Evolutionary conservation across 1,284 basidiomycete species (phyloP).

Genomic region (Pyrrhoderma lamaoense): DNA sequence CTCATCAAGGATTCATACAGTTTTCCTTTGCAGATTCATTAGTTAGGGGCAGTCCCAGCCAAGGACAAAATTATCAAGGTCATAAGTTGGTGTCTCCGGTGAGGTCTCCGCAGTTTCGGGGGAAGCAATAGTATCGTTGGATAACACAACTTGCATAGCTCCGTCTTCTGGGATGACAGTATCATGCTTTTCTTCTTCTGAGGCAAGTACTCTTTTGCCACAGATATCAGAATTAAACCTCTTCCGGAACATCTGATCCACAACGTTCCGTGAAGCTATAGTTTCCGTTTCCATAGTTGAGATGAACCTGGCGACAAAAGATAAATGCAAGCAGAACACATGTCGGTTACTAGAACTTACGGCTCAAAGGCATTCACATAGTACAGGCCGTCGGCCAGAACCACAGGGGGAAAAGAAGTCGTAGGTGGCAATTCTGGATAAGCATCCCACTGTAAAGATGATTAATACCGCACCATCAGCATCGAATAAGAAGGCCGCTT

Average conservation of each 20-base stretch:
- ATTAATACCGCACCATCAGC: neutral
- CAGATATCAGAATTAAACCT: conserved; percentile 61
- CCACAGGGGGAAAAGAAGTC: conserved; percentile 63
- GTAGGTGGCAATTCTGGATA: conserved; percentile 70
- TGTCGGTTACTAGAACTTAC: conserved; percentile 34
- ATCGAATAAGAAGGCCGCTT: conserved; percentile 20
- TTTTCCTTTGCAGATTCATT: neutral
- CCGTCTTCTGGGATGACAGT: conserved; percentile 7
- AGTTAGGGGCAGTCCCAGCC: conserved; percentile 57
- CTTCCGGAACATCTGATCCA: conserved; percentile 67
- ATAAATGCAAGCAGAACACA: conserved; percentile 8
- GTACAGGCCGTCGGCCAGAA: conserved; percentile 71
- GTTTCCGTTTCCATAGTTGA: conserved; percentile 93
- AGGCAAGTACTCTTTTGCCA: conserved; percentile 22
- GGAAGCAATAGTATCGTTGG: conserved; percentile 23
- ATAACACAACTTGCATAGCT: conserved; percentile 21
- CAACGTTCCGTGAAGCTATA: conserved; percentile 74
- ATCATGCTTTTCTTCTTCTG: conserved; percentile 2
- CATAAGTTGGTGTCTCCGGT: conserved; percentile 12
- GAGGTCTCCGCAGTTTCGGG: conserved; percentile 16
- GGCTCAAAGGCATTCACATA: conserved; percentile 89
- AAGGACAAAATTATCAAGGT: conserved; percentile 38
- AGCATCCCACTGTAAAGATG: conserved; percentile 57
- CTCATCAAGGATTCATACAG: conserved; percentile 2
- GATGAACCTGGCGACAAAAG: conserved; percentile 45